A percentile compares a stretch with the other conserved stretches of the same genome.
These are phyloP conservation scores for Globisporangium megalacanthum DNA, from an alignment of 352 stramenopile species.

Conservation along the genomic window DNA sequence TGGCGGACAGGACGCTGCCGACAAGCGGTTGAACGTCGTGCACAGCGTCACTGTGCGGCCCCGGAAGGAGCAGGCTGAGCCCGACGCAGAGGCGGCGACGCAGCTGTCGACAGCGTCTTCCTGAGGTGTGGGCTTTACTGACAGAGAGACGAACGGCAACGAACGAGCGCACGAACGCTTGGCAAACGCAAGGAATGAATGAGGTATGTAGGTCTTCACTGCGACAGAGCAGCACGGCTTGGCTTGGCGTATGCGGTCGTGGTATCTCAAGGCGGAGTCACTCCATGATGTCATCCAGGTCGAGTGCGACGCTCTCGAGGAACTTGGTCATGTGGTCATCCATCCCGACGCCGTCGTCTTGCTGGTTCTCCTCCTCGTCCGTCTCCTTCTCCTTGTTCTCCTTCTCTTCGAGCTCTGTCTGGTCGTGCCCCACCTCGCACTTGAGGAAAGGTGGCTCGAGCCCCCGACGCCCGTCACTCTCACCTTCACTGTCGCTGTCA, in stretches of 20 bases:
- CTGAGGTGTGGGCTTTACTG: background rate
- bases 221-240: background rate
- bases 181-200: background rate
- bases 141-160: background rate
- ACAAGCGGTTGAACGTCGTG: slow-evolving; percentile 81
- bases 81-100: slow-evolving; percentile 2
- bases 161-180: background rate
- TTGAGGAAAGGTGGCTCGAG: background rate
- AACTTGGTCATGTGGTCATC: slow-evolving; percentile 79
- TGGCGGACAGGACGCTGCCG: slow-evolving; percentile 74
- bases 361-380: background rate
- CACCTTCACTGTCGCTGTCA: background rate
- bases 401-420: background rate
- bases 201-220: background rate
- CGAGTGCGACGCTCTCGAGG: slow-evolving; percentile 74
- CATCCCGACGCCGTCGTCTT: slow-evolving; percentile 14
- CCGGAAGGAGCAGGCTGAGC: slow-evolving; percentile 2
- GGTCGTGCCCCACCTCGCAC: too few relatives aligned
- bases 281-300: slow-evolving; percentile 75
- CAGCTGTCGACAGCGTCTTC: background rate
- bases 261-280: slow-evolving; percentile 11
- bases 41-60: slow-evolving; percentile 54
- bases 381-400: background rate
- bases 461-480: background rate
- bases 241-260: background rate